Percentiles rank a stretch among this genome's conserved stretches.
phyloP scores from a whole-genome alignment of 331 rosid genomes.

The Arachis monticola region DNA sequence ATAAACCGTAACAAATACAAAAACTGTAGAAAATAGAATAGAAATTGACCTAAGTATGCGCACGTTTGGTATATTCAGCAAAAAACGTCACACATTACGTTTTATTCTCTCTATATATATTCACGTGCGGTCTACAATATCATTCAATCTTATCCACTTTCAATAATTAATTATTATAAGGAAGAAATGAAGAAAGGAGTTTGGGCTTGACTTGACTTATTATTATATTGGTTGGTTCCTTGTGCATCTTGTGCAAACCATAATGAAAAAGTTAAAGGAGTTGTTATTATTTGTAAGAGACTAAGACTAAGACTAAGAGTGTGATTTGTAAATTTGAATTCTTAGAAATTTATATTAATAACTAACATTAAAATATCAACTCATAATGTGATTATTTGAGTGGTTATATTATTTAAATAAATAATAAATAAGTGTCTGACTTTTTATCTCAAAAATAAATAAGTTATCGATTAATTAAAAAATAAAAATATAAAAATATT shows the following conservation, averaged over 20 bases:
- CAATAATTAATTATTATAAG: not conserved
- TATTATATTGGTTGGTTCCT: not conserved
- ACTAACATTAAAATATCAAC: too few species aligned
- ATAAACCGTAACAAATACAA: not conserved
- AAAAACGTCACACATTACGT: not conserved
- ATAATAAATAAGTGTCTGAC: too few species aligned
- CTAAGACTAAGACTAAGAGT: too few species aligned
- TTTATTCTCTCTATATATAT: not conserved
- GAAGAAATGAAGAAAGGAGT: not conserved
- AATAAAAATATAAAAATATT: too few species aligned
- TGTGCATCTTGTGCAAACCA: not conserved
- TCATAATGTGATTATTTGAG: too few species aligned
- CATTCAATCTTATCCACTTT: not conserved
- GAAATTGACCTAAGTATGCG: not conserved
- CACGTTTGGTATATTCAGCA: not conserved
- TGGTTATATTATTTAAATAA: too few species aligned
- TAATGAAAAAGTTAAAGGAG: too few species aligned
- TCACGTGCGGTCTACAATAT: not conserved
- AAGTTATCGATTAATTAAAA: too few species aligned
- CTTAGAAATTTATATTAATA: too few species aligned
- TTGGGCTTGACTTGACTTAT: not conserved
- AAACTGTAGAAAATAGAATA: not conserved
- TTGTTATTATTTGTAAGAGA: too few species aligned
- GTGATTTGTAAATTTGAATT: too few species aligned
- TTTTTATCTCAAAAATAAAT: too few species aligned